Base-by-base conservation (phyloP, 257 asterid genomes). In the Nicotiana attenuata region DNA sequence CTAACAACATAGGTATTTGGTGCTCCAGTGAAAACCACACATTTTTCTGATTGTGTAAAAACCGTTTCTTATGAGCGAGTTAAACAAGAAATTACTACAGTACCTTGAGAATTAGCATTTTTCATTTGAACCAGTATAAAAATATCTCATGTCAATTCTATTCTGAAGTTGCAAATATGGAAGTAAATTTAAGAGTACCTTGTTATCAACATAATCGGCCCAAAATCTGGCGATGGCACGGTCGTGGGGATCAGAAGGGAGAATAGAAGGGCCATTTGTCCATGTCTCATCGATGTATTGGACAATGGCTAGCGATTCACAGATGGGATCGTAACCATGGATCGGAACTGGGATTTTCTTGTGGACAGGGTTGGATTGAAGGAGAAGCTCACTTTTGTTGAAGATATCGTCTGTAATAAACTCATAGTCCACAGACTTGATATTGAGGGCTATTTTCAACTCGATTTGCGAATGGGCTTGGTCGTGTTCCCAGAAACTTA, bases 311-410 rank as follows among this genome's bases (percentile, higher is more conserved):
- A 87, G 87, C 16, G 94, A 89, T 80, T 91, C 92, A 81, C 89
- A 87, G 7, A 89, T 82, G 81, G 64, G 61, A 66, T 52, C 57
- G 47, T 78, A 64, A 45, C 80, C 78, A 14, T 86, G 88, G 13
- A 86, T 5, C 84, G 88, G 88, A 67, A 92, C 89, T 0, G 94
- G 94, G 45, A 88, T 38, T 87, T 92, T 91, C 88, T 89, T 88
- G 86, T 89, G 81, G 52, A 88, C 78, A 0, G 90, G 94, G 56
- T 89, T 90, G 50, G 80, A 78, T 80, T 88, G 81, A 19, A 90
- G 78, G 14, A 90, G 91, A 14, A 84, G 85, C 61, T 88, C 92
- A 22, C 83, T 80, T 84, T 90, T 87, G 5, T 76, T 80, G 8
- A 65, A 31, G 0, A n/a, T n/a, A n/a, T 66, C 78, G 81, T 83